Conservation (phyloP, 2,329 filamentous ascomycete genomes). For the Ophiostoma quercus region DNA sequence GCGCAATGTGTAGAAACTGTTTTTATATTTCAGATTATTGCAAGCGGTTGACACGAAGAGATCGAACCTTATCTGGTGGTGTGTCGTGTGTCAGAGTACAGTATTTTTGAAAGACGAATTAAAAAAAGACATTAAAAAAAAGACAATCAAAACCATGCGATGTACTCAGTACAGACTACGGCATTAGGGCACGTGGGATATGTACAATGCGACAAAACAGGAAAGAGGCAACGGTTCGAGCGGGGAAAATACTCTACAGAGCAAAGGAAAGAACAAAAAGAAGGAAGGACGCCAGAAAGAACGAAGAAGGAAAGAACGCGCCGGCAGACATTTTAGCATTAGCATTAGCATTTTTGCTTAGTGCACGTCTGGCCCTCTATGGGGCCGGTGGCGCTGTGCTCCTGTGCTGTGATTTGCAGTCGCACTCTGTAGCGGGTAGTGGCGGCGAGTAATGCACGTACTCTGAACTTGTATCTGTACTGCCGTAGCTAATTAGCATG, state of each 20-base stretch:
- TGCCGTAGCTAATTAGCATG: not conserved
- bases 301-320: not conserved
- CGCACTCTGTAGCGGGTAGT: not conserved
- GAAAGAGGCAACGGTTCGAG: not conserved
- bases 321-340: conserved; percentile 4
- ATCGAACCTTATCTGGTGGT: not conserved
- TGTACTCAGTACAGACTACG: no score
- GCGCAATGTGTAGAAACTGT: not conserved
- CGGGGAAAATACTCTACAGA: not conserved
- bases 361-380: not conserved
- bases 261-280: not conserved
- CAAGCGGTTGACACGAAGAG: not conserved
- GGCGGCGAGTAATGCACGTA: not conserved
- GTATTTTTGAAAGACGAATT: no score
- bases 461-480: not conserved
- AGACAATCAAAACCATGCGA: no score
- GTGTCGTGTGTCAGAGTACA: not conserved
- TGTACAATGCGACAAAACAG: not conserved
- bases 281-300: not conserved
- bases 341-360: not conserved
- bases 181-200: not conserved
- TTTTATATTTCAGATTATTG: not conserved
- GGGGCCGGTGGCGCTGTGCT: not conserved
- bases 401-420: not conserved
- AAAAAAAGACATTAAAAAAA: no score